Base-by-base conservation (phyloP, 805 yeast genomes). In the Yamadazyma ubonensis region DNA sequence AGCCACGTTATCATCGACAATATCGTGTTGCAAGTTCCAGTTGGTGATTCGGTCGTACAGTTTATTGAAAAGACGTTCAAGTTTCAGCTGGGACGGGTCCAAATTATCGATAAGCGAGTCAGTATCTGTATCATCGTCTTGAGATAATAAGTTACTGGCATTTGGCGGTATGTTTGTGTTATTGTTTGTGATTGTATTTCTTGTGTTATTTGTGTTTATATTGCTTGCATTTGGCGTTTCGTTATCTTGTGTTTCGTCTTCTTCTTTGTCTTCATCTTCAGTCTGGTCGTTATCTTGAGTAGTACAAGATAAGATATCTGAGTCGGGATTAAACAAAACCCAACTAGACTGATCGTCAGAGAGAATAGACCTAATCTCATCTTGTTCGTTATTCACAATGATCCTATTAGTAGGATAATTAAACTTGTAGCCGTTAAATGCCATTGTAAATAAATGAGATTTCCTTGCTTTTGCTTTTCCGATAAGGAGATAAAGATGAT, bases 1-100 rank as follows among this genome's bases (percentile, higher is more conserved):
- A 12, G 70, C 70, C 5, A 58, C 52, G 45, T 65, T 63, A 39
- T 63, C 70, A 42, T 59, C 64, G 5, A 58, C 51, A 6, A 58
- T 48, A 14, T 52, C 54, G 12, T 42, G 49, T 6, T 43, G 36
- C 14, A 46, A 35, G n/a, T 53, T 49, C 61, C 59, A 57, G 21
- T 45, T 50, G 25, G 50, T 44, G 15, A 57, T 55, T 14, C 53
- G 44, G 41, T 44, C 38, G 22, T 38, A 44, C 10, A 36, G 11
- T 32, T 33, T 39, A 23, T 18, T 22, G 25, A 39, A 41, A 16
- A 39, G 20, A 29, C 36, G 44, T 29, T 43, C 33, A 31, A 41
- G 29, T 29, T 43, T 27, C 31, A 19, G 28, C 35, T 36, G 41
- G 17, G 43, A 37, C 26, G 43, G 45, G 17, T 50, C 46, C 21